Percentiles rank a stretch among this genome's conserved stretches.
Evolutionary conservation across 2,329 filamentous ascomycete species (phyloP).

Genomic region (Trichoderma sp.): DNA sequence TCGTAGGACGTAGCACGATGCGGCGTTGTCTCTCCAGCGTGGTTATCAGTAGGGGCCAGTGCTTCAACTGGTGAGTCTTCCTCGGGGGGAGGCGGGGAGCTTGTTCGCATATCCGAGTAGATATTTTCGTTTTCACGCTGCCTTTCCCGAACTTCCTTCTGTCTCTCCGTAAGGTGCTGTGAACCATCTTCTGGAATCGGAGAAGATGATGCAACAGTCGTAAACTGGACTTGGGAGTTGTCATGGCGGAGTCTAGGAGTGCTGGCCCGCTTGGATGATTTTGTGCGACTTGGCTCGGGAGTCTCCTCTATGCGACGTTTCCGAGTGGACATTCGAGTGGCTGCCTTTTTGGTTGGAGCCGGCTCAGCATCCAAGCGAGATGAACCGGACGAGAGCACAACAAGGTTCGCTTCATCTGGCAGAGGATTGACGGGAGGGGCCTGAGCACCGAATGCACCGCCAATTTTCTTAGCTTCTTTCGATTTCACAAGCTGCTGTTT

Average conservation of each 20-base stretch:
- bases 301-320: conserved; percentile 33
- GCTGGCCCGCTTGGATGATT: conserved; percentile 29
- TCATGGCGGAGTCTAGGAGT: conserved; percentile 68
- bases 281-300: conserved; percentile 27
- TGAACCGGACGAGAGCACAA: conserved; percentile 34
- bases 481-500: conserved; percentile 46
- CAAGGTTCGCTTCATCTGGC: conserved; percentile 44
- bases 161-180: conserved; percentile 73
- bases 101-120: conserved; percentile 67
- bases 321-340: conserved; percentile 26
- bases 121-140: conserved; percentile 66
- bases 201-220: conserved; percentile 61
- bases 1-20: conserved; percentile 45
- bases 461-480: conserved; percentile 43
- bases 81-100: conserved; percentile 30
- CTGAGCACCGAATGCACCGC: conserved; percentile 40
- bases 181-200: conserved; percentile 56
- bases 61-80: conserved; percentile 21
- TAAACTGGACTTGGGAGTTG: conserved; percentile 78
- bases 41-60: conserved; percentile 16
- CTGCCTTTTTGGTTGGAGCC: conserved; percentile 22
- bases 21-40: conserved; percentile 45
- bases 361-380: conserved; percentile 27
- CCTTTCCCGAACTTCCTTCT: conserved; percentile 72
- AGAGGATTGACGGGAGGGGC: conserved; percentile 47